phyloP scores from a whole-genome alignment of 1,139 yeast species.

The Geotrichum siamense region DNA sequence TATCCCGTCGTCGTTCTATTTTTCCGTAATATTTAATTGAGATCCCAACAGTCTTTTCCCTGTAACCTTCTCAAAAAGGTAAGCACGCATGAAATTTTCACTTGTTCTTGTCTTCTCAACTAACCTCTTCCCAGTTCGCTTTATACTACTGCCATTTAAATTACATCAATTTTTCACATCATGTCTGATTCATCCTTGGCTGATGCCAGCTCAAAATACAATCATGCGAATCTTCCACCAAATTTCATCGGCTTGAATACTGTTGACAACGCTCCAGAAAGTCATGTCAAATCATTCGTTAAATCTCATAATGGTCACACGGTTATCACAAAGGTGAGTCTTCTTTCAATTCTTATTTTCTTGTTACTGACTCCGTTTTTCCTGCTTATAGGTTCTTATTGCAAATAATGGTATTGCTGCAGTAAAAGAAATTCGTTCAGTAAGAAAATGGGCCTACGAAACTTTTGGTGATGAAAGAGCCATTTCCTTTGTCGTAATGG shows the following conservation, averaged over 20 bases:
- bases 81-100: constrained; percentile 1
- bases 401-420: constrained; percentile 99
- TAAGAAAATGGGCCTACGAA: constrained; percentile 98
- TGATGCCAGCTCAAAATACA: constrained; percentile 20
- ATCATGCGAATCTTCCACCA: constrained; percentile 43
- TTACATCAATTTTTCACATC: constrained; percentile 2
- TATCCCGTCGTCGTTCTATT: neutral
- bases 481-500: constrained; percentile 94
- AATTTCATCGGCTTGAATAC: constrained; percentile 80
- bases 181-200: constrained; percentile 8
- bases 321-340: constrained; percentile 58
- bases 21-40: neutral
- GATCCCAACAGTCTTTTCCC: constrained; percentile 3
- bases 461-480: constrained; percentile 94
- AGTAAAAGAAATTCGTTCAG: constrained; percentile 93
- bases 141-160: neutral
- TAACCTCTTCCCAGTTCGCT: neutral
- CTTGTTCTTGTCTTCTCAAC: neutral
- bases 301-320: constrained; percentile 88
- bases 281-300: constrained; percentile 79
- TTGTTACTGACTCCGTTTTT: neutral
- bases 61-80: no score
- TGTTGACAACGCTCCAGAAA: constrained; percentile 61
- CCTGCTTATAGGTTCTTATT: constrained; percentile 49
- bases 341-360: neutral